phyloP scores from a whole-genome alignment of 768 basidiomycete species.

The Boletus tomentosulus region DNA sequence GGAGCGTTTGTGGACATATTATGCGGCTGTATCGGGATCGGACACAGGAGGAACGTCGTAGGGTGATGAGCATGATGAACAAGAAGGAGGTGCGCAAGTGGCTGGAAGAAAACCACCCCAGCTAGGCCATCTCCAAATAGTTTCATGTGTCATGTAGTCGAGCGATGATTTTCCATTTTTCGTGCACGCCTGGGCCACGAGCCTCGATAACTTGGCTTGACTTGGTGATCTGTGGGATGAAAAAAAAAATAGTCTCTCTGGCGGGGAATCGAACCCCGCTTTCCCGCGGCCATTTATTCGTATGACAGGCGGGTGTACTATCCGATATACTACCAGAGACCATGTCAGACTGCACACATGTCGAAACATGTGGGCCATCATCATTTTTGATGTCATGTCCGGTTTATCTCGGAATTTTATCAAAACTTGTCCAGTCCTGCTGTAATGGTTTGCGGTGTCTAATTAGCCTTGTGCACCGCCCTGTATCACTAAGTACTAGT shows the following conservation, averaged over 20 bases:
- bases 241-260: conserved; percentile 34
- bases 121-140: neutral
- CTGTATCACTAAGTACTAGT: too few relatives aligned
- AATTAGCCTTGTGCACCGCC: too few relatives aligned
- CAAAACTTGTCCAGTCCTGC: too few relatives aligned
- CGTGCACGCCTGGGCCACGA: too few relatives aligned
- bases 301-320: conserved; percentile 49
- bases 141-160: neutral
- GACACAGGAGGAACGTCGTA: conserved; percentile 40
- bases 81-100: conserved; percentile 82
- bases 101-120: conserved; percentile 57
- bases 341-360: too few relatives aligned
- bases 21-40: conserved; percentile 74
- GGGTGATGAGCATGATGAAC: conserved; percentile 53
- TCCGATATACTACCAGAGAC: conserved; percentile 49
- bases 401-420: too few relatives aligned
- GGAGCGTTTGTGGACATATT: conserved; percentile 78
- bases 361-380: too few relatives aligned
- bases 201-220: too few relatives aligned
- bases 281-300: conserved; percentile 32
- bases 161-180: too few relatives aligned
- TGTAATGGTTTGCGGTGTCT: too few relatives aligned
- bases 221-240: too few relatives aligned
- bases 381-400: too few relatives aligned
- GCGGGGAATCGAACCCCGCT: conserved; percentile 46